Base-by-base conservation (phyloP, 2,329 filamentous ascomycete species). In the Ophiostoma himal-ulmi region DNA sequence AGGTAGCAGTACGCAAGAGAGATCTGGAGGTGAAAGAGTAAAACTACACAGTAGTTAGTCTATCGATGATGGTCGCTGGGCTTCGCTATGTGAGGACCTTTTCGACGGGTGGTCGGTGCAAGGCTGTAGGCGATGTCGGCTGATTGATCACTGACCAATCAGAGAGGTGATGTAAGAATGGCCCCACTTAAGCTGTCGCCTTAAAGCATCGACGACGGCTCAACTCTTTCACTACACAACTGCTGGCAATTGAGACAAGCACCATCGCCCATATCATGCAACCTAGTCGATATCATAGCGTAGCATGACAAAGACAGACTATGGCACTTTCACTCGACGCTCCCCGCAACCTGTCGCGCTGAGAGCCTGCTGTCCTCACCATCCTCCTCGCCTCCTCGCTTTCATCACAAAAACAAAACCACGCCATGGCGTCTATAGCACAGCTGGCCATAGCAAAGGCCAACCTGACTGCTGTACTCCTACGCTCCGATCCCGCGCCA, bases 381-480 rank as follows among this genome's bases (percentile, higher is more conserved):
- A 34, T 34, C 11, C 52, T 57, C 52, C 11, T 57, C 52, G n/a
- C 52, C 52, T 13, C n/a, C 20, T 34, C 26, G 57, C 26, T 37
- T 22, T 1, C 60, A 62, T 62, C 34, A 22, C 62, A 37, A 39
- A n/a, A 7, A 11, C 26, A 13, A 11, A n/a, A 0, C 8, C 0
- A 17, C 44, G 10, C 62, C 69, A 70, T 70, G 69, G 70, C 71
- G 10, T 84, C 88, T 22, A 88, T 88, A 37, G 88, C 90, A 75
- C 86, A 91, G 78, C 80, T 94, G 72, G 89, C 89, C 75, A 92
- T 94, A 75, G 89, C 91, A 73, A 94, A 92, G 81, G 91, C 91
- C 57, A 87, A 90, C n/a, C 87, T 95, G 74, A 87, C 89, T 7
- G 91, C 90, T 36, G 85, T 88, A 11, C 87, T 94, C 60, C 85